phyloP scores from a whole-genome alignment of 345 rosid genomes.

The Salix dunnii region DNA sequence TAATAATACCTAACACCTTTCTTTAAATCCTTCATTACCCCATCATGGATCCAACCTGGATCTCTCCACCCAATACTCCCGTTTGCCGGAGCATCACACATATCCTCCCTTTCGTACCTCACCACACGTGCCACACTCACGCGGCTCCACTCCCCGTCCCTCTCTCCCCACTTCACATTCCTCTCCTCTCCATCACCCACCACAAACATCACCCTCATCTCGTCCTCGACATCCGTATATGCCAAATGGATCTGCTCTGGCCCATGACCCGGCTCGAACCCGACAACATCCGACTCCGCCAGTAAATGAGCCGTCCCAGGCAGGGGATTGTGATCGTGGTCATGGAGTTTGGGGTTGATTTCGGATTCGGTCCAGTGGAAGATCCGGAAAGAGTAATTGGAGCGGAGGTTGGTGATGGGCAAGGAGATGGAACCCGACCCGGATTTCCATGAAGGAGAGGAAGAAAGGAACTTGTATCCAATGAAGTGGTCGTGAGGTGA shows the following conservation, averaged over 20 bases:
- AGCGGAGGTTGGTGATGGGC: constrained; percentile 68
- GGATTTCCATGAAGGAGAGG: constrained; percentile 52
- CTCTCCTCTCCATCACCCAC: constrained; percentile 60
- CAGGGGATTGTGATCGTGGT: constrained; percentile 81
- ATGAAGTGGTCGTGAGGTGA: constrained; percentile 64
- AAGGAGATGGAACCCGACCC: constrained; percentile 74
- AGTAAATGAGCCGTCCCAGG: constrained; percentile 62
- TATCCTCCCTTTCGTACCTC: constrained; percentile 67
- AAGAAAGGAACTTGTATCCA: constrained; percentile 71
- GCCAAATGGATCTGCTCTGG: constrained; percentile 87
- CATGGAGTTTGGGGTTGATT: constrained; percentile 50
- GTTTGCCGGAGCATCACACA: constrained; percentile 90
- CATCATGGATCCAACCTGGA: constrained; percentile 85
- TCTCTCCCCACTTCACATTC: constrained; percentile 59
- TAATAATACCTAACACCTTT: constrained; percentile 61
- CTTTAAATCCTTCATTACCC: constrained; percentile 55
- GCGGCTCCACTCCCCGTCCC: constrained; percentile 37
- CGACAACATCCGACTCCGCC: constrained; percentile 44
- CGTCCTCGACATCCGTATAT: constrained; percentile 50
- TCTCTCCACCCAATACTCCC: constrained; percentile 80
- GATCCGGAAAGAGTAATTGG: constrained; percentile 83
- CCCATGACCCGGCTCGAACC: constrained; percentile 36
- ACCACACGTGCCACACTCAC: constrained; percentile 44
- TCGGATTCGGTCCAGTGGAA: constrained; percentile 75
- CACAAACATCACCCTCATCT: constrained; percentile 88